These are phyloP conservation scores for Scytalidium lignicola DNA, from an alignment of 2,329 filamentous ascomycete genomes.

Conservation along the genomic window DNA sequence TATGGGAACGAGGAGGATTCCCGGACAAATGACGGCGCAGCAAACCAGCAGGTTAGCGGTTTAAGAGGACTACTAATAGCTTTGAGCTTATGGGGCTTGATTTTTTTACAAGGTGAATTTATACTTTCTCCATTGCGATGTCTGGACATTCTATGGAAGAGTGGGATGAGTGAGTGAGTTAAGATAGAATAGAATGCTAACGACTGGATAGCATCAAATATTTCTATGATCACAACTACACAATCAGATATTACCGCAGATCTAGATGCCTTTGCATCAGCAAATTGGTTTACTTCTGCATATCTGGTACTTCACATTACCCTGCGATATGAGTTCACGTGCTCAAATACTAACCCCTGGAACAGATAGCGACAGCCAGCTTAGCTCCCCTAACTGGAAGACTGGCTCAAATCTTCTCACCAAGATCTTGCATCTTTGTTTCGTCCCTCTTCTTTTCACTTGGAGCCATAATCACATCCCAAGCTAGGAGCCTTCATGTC, in stretches of 20 bases:
- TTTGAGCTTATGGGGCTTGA: constrained; percentile 48
- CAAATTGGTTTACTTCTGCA: constrained; percentile 76
- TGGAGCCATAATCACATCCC: constrained; percentile 61
- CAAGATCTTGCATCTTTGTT: constrained; percentile 58
- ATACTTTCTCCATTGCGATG: not conserved
- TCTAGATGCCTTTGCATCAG: constrained; percentile 65
- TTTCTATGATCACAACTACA: constrained; percentile 75
- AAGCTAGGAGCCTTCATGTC: constrained; percentile 49
- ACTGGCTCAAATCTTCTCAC: constrained; percentile 68
- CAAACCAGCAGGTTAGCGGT: constrained; percentile 24
- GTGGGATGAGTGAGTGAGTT: too few relatives aligned
- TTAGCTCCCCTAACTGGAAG: constrained; percentile 67
- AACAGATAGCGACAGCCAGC: constrained; percentile 49
- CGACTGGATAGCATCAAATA: constrained; percentile 48
- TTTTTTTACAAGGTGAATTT: constrained; percentile 53
- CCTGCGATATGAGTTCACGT: not conserved
- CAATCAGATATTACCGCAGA: constrained; percentile 73
- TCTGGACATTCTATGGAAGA: not conserved
- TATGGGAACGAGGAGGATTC: not conserved
- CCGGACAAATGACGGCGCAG: not conserved
- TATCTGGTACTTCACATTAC: constrained; percentile 49
- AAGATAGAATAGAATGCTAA: not conserved
- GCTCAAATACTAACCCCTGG: not conserved
- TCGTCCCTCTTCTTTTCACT: constrained; percentile 53
- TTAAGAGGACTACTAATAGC: constrained; percentile 40